Base-by-base conservation (phyloP, 1,284 basidiomycete species). In the Puccinia horiana region DNA sequence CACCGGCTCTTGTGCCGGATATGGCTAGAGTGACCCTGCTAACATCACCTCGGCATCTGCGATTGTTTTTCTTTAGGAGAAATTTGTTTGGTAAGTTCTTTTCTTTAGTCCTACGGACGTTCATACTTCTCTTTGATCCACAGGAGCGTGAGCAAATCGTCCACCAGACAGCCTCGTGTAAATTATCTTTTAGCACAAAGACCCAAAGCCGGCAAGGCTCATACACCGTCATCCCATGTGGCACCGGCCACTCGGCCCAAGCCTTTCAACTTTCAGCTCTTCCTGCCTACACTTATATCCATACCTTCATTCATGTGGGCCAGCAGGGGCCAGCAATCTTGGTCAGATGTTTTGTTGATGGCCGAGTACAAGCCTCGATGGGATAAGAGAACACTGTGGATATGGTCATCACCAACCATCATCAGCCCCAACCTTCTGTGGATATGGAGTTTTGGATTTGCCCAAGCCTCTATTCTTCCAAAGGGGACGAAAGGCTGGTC, bases 61-160 rank as follows among this genome's bases (percentile, higher is more conserved):
- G 61, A 14, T 23, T 65, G 35, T 65, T 5, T 65, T 65, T 40
- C 18, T 26, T 37, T 37, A 65, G 61, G 32, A 16, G 61, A 8
- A 37, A 40, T 65, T 65, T 65, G 35, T 40, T 65, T 65, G 61
- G 61, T 65, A 29, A 37, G 61, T 40, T 32, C 61, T 29, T 65
- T 65, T 65, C 35, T 65, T 65, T 61, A 12, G 0, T 32, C 11
- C 18, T 23, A n/a, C n/a, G n/a, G n/a, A n/a, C n/a, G n/a, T 54
- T 54, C 52, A 14, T 5, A 54, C 23, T 12, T 61, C 26, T 61
- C 44, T 47, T 47, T 54, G 2, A 58, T 32, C 56, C 56, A 0
- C 56, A 58, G 12, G 56, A 26, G 12, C 26, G 29, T 32, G 52
- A 54, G 14, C 14, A n/a, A 54, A 18, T 47, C 44, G 44, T 47